phyloP scores from a whole-genome alignment of 192 early-diverging fungal genomes.

The Cetraspora pellucida region DNA sequence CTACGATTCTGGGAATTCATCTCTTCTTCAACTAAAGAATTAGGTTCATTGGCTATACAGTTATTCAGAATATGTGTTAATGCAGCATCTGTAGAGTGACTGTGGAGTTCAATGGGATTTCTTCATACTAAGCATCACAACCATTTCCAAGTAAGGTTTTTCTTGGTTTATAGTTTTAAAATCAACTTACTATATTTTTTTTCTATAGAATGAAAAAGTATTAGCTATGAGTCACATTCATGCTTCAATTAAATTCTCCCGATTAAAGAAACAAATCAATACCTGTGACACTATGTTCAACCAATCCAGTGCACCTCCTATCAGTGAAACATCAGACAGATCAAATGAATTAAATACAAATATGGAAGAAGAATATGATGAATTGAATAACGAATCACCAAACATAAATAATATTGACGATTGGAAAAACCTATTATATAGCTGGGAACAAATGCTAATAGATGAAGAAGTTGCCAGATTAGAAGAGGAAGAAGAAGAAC shows the following conservation, averaged over 20 bases:
- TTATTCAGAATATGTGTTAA: slow-evolving; percentile 30
- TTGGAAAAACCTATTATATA: neutral
- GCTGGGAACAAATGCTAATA: slow-evolving; percentile 5
- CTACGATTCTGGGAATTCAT: neutral
- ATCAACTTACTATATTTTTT: neutral
- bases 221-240: too few species aligned
- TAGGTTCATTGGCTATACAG: neutral
- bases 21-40: too few species aligned
- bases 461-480: neutral
- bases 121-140: neutral
- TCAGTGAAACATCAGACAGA: too few species aligned
- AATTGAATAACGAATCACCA: neutral
- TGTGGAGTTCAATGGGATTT: slow-evolving; percentile 1
- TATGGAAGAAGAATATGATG: too few species aligned
- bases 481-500: neutral
- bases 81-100: slow-evolving; percentile 12
- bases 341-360: too few species aligned
- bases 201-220: too few species aligned
- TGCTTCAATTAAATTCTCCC: too few species aligned
- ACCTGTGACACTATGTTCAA: too few species aligned
- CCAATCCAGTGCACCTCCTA: too few species aligned
- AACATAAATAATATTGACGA: neutral
- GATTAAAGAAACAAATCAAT: too few species aligned
- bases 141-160: neutral
- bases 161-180: neutral